These are phyloP conservation scores for Gossypium schwendimanii DNA, from an alignment of 441 rosid genomes.

Conservation along the genomic window DNA sequence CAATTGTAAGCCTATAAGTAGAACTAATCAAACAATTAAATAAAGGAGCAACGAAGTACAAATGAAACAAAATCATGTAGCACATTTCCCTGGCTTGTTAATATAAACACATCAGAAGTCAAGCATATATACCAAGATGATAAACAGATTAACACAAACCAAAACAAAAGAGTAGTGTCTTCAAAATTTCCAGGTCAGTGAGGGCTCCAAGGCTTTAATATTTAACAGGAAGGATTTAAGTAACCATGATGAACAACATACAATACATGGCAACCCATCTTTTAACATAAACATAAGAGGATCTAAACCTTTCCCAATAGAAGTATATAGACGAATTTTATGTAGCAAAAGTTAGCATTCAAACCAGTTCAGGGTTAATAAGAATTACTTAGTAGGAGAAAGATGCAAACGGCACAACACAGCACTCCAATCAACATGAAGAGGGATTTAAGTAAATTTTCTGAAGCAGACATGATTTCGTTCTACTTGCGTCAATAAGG, in stretches of 20 bases:
- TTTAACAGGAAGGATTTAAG: not conserved
- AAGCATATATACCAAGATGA: not conserved
- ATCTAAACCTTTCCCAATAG: not conserved
- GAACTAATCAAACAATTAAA: conserved; percentile 56
- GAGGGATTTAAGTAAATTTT: not conserved
- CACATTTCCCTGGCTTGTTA: conserved; percentile 52
- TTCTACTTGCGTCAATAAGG: not conserved
- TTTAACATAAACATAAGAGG: not conserved
- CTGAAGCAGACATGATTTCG: not conserved
- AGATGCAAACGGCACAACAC: not conserved
- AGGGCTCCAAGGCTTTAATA: not conserved
- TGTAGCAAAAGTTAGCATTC: not conserved
- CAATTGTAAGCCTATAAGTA: conserved; percentile 96
- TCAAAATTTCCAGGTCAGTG: not conserved
- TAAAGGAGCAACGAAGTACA: conserved; percentile 41
- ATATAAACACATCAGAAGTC: not conserved
- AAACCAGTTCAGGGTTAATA: not conserved
- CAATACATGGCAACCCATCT: not conserved
- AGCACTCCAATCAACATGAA: not conserved
- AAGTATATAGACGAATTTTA: not conserved
- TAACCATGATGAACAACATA: not conserved
- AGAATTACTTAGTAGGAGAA: not conserved
- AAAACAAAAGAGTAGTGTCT: conserved; percentile 37
- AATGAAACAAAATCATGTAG: conserved; percentile 40
- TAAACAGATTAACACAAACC: conserved; percentile 66